Conservation (phyloP, 148 eudicot species). For the Rhododendron vialii region DNA sequence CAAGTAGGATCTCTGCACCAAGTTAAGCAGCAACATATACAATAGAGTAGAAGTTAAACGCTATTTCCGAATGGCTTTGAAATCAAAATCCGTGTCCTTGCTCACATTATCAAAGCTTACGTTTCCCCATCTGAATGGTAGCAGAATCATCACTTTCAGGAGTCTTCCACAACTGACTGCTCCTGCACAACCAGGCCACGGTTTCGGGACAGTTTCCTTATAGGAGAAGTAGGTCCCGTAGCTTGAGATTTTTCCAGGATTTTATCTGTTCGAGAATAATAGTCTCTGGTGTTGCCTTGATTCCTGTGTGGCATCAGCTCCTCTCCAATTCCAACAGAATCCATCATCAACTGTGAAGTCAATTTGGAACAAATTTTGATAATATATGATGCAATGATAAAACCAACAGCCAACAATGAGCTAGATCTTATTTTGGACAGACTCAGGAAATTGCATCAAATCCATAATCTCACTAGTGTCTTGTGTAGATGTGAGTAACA, state of each 20-base stretch:
- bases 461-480: neutral
- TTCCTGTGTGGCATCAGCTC: conserved; percentile 85
- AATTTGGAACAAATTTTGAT: conserved; percentile 3
- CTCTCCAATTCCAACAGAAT: conserved; percentile 54
- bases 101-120: conserved; percentile 27
- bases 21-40: neutral
- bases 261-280: conserved; percentile 16
- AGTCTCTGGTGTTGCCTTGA: conserved; percentile 6
- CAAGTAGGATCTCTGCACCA: neutral
- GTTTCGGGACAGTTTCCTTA: conserved; percentile 63
- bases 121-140: conserved; percentile 46
- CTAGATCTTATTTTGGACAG: neutral
- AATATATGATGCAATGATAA: neutral
- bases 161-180: conserved; percentile 56
- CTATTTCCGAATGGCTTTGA: neutral
- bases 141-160: conserved; percentile 43
- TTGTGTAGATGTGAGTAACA: neutral
- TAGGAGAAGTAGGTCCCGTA: conserved; percentile 49
- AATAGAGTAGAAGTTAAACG: neutral
- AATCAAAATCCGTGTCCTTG: neutral
- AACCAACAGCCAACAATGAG: neutral
- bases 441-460: neutral
- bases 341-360: conserved; percentile 61
- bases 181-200: conserved; percentile 81
- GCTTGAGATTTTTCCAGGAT: conserved; percentile 26